A percentile compares a stretch with the other conserved stretches of the same genome.
Conservation (phyloP, 495 filamentous ascomycete genomes). For the Tuber indicum region DNA sequence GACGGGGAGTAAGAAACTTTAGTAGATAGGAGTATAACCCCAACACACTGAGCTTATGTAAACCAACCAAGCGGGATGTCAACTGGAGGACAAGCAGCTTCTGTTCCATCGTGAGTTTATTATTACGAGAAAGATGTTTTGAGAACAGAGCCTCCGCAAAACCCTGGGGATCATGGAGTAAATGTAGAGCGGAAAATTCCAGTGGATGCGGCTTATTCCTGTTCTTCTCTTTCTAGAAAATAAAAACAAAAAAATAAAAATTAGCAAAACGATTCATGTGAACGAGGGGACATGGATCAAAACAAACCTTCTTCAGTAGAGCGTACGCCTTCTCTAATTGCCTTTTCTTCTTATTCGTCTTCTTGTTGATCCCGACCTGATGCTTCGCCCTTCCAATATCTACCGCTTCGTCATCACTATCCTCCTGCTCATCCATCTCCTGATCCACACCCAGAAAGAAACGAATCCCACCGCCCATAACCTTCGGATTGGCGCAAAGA, state of each 20-base stretch:
- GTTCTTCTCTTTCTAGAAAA: slow-evolving; percentile 62
- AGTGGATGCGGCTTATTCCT: slow-evolving; percentile 78
- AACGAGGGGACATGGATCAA: slow-evolving; percentile 3
- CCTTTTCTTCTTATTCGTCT: slow-evolving; percentile 77
- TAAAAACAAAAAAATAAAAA: slow-evolving; percentile 1
- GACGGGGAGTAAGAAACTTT: slow-evolving; percentile 78
- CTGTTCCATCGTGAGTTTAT: slow-evolving; percentile 81
- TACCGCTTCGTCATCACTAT: slow-evolving; percentile 70
- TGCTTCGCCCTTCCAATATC: slow-evolving; percentile 78
- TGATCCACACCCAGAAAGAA: slow-evolving; percentile 96
- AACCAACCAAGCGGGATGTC: slow-evolving; percentile 78
- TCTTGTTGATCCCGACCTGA: slow-evolving; percentile 86
- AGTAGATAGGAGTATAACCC: slow-evolving; percentile 80
- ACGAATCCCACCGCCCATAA: slow-evolving; percentile 73
- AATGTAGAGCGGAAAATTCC: slow-evolving; percentile 97
- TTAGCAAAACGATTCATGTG: slow-evolving; percentile 11
- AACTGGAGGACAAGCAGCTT: slow-evolving; percentile 83
- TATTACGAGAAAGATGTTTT: slow-evolving; percentile 85
- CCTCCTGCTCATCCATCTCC: slow-evolving; percentile 83
- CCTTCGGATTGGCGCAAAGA: slow-evolving; percentile 71
- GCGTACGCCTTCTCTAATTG: slow-evolving; percentile 69
- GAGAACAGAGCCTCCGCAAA: slow-evolving; percentile 87
- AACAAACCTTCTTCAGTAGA: slow-evolving; percentile 55
- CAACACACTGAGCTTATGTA: slow-evolving; percentile 85
- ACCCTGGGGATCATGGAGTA: slow-evolving; percentile 90